Evolutionary conservation across 129 eudicot genomes (phyloP).

Genomic region (Tagetes patula): DNA sequence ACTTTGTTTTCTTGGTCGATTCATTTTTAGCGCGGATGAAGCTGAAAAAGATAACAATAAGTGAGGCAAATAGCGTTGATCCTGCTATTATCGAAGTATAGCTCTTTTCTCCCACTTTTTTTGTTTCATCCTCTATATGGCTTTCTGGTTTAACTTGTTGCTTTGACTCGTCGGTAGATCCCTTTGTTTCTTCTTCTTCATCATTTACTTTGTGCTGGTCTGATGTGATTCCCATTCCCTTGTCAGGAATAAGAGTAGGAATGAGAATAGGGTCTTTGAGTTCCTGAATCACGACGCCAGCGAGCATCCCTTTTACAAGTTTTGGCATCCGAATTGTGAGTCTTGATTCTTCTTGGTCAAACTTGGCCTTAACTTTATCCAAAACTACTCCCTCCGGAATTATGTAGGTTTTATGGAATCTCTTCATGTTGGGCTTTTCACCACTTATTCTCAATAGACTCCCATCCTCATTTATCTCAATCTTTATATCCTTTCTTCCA

Average conservation of each 20-base stretch:
- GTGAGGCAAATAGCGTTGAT: slow-evolving; percentile 58
- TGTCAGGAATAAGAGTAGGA: not conserved
- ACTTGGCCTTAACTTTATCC: slow-evolving; percentile 57
- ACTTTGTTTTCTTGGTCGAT: slow-evolving; percentile 40
- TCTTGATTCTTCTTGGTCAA: slow-evolving; percentile 45
- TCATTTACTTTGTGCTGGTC: slow-evolving; percentile 2
- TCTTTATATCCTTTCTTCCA: slow-evolving; percentile 44
- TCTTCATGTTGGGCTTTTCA: slow-evolving; percentile 32
- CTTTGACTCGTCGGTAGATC: not conserved
- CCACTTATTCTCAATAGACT: slow-evolving; percentile 45
- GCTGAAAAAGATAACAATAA: slow-evolving; percentile 50
- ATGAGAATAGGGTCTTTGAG: slow-evolving; percentile 21
- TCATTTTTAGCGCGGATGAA: slow-evolving; percentile 44
- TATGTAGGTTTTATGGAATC: slow-evolving; percentile 35
- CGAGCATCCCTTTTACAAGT: slow-evolving; percentile 36
- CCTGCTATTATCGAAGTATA: slow-evolving; percentile 56
- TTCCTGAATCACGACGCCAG: slow-evolving; percentile 41
- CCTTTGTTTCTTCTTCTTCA: not conserved
- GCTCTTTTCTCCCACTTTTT: not conserved
- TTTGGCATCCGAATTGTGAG: slow-evolving; percentile 60
- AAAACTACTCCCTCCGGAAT: slow-evolving; percentile 62
- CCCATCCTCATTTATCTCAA: slow-evolving; percentile 70
- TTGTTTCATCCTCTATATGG: slow-evolving; percentile 17
- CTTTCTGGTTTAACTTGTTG: slow-evolving; percentile 17
- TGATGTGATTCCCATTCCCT: not conserved